Evolutionary conservation across 2,329 filamentous ascomycete genomes (phyloP).

Genomic region (Botrytis paeoniae): DNA sequence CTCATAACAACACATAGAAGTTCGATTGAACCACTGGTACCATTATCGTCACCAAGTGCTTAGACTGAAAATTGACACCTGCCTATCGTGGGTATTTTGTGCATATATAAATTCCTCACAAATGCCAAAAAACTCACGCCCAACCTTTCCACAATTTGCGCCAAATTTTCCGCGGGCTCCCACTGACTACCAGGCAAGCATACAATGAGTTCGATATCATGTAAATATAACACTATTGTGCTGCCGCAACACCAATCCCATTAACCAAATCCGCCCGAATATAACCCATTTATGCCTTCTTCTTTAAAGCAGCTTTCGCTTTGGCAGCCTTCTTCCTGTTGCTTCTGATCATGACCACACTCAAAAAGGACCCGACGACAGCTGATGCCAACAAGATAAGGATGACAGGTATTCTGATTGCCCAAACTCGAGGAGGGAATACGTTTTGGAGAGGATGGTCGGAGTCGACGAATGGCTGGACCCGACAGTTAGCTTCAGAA

Average conservation of each 20-base stretch:
- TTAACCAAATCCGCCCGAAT: neutral
- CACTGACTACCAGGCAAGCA: neutral
- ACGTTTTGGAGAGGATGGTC: slow-evolving; percentile 90
- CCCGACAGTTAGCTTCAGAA: slow-evolving; percentile 1
- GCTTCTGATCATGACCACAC: slow-evolving; percentile 97
- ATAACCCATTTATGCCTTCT: slow-evolving; percentile 69
- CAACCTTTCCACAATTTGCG: slow-evolving; percentile 9
- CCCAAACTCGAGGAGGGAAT: slow-evolving; percentile 97
- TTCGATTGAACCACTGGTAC: neutral
- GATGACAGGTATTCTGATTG: slow-evolving; percentile 96
- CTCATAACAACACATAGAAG: neutral
- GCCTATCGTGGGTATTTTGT: neutral
- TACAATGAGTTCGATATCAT: neutral
- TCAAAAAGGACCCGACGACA: slow-evolving; percentile 93
- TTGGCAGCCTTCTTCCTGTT: slow-evolving; percentile 97
- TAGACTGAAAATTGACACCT: neutral
- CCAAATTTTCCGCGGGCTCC: slow-evolving; percentile 5
- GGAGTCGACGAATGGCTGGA: slow-evolving; percentile 91
- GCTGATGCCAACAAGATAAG: slow-evolving; percentile 87
- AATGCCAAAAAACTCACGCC: neutral
- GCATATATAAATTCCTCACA: neutral
- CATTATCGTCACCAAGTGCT: neutral
- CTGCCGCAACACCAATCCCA: neutral
- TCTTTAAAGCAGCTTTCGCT: slow-evolving; percentile 78
- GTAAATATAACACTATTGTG: neutral